Conservation (phyloP, 2,329 filamentous ascomycete genomes). For the Verticillium albo-atrum region DNA sequence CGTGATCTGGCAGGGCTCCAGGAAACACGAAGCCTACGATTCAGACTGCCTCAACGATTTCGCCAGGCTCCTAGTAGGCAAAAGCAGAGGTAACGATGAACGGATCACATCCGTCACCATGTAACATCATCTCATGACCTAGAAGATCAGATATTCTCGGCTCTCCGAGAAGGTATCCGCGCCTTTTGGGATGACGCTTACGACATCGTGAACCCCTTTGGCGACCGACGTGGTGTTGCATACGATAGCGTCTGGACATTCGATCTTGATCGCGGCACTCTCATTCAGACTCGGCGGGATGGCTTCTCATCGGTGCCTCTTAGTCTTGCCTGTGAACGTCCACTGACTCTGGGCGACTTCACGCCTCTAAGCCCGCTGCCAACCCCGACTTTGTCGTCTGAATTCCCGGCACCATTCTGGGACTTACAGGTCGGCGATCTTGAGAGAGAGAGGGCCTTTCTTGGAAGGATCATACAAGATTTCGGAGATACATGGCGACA, state of each 20-base stretch:
- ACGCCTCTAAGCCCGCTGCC: neutral
- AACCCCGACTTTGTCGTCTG: neutral
- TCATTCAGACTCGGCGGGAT: neutral
- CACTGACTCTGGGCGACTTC: neutral
- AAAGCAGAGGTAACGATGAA: neutral
- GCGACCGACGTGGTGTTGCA: neutral
- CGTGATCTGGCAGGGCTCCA: neutral
- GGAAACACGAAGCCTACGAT: neutral
- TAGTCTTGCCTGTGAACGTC: neutral
- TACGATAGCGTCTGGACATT: neutral
- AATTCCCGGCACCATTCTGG: neutral
- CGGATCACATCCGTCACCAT: neutral
- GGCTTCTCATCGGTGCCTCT: neutral
- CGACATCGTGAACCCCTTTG: neutral
- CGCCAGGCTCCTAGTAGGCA: neutral
- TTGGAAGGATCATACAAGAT: neutral
- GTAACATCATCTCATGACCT: neutral
- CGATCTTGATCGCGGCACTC: neutral
- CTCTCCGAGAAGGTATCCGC: neutral
- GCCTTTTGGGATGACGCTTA: neutral
- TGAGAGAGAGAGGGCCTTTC: neutral
- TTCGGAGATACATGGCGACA: neutral
- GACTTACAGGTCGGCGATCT: neutral
- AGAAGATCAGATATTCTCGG: neutral
- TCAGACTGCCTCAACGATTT: neutral